Evolutionary conservation across 2,329 filamentous ascomycete species (phyloP).

Genomic region (Alternaria dauci): DNA sequence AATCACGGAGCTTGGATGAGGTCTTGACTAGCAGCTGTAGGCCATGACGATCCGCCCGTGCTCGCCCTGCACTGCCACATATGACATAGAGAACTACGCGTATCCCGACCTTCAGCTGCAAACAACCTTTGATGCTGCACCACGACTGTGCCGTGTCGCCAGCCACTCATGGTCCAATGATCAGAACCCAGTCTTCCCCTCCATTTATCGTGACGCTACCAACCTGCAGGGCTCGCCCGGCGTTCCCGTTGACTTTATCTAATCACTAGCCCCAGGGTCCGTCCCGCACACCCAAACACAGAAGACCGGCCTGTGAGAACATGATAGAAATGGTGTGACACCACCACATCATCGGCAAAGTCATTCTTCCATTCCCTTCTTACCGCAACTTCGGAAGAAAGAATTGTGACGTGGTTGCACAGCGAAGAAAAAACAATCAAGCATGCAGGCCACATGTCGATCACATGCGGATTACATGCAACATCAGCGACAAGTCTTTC

Average conservation of each 20-base stretch:
- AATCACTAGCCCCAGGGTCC: slow-evolving; percentile 1
- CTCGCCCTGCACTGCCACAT: slow-evolving; percentile 12
- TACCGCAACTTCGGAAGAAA: neutral
- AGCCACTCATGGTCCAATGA: neutral
- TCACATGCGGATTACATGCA: neutral
- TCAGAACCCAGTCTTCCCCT: neutral
- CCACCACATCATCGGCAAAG: neutral
- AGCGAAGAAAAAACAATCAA: neutral
- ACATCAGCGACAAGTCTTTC: neutral
- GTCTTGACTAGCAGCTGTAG: slow-evolving; percentile 5
- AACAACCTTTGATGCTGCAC: neutral
- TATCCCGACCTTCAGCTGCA: neutral
- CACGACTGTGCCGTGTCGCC: neutral
- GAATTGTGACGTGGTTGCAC: neutral
- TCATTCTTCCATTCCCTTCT: neutral
- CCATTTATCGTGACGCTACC: slow-evolving; percentile 10
- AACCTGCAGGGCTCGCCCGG: slow-evolving; percentile 7
- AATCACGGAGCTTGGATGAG: slow-evolving; percentile 14
- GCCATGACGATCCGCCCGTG: slow-evolving; percentile 12
- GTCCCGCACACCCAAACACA: slow-evolving; percentile 1
- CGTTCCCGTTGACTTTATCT: neutral
- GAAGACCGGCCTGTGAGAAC: neutral
- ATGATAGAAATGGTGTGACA: neutral
- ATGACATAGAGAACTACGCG: neutral
- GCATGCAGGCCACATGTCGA: no score